Evolutionary conservation across 148 eudicot species (phyloP), one percentile per base, ranked within the genome.

Genomic region (Rhododendron williamsianum): DNA sequence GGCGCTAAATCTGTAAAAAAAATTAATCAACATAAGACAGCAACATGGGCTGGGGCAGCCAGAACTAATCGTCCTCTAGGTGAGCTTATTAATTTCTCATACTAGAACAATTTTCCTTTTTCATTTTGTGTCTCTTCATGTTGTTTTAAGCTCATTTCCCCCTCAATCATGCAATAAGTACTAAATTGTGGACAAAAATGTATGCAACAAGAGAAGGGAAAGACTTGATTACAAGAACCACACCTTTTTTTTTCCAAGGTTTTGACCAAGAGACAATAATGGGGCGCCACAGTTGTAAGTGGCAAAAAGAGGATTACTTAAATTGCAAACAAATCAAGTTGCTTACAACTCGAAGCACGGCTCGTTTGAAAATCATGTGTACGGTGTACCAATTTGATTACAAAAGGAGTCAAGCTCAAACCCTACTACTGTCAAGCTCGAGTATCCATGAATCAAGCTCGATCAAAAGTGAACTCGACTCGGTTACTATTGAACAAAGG

Each of bases 1-100:
- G 60, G 87, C 35, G 81, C 77, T 86, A 91, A 69, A 72, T 90
- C 92, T 89, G 86, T 88, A 84, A 3, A 30, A 16, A 30, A 0
- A 46, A 46, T 41, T 63, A 15, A 33, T 72, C 51, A 11, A 54
- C 13, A 36, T n/a, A 33, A 86, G 54, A 23, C 27, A 41, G 84
- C 27, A 65, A 58, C 73, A 58, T 30, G 60, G 41, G 38, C 21
- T 38, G 51, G 45, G 13, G 23, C 43, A 76, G 43, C 48, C 49
- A 19, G 80, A 76, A 76, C 43, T 41, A 76, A 36, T 36, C 10
- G 6, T 27, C 78, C 36, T 36, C 78, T 74, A 15, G 7, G 78
- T 54, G 36, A 76, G 51, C 21, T 45, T 6, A 36, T 76, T 18
- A 76, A 76, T 6, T 33, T 21, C 23, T 36, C 23, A 35, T 15